Base-by-base conservation (phyloP, 2,329 filamentous ascomycete species). In the Beauveria varroae region DNA sequence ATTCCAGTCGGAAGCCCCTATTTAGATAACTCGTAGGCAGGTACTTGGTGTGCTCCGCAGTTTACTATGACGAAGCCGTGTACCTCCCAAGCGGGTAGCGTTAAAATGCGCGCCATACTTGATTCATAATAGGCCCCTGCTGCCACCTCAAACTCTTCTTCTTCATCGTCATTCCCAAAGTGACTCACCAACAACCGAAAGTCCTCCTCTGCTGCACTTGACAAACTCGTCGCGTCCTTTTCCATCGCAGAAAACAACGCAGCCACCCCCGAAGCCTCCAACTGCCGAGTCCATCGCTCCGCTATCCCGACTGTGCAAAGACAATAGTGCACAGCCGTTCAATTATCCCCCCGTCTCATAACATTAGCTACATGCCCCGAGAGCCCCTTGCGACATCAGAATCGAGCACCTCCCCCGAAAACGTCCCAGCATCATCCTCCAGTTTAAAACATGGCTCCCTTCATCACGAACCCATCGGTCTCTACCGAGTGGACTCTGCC, bases 341-440 rank as follows among this genome's bases (percentile, higher is more conserved):
- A 65, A 58, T 62, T 65, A 65, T 55, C 60, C 67, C 69, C 69
- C 68, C 68, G 65, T 72, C 68, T 69, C 67, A 66, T 68, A 66
- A 70, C 73, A 72, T 72, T 72, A 79, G 74, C 84, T 87, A 81
- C 85, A 87, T 87, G 85, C 85, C 86, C 78, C 78, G 76, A 81
- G 81, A 80, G 79, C 77, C 76, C 66, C 69, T 70, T 68, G 76
- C 79, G 72, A 75, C 70, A 79, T 74, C 76, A 73, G 71, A 76
- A 75, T 70, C 70, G 67, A 70, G 69, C 69, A 72, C 69, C 66
- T 75, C 74, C 64, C 68, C 73, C 67, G 74, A 67, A 72, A 70
- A 68, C 67, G 65, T 74, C 64, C 66, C 70, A 61, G 67, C 69
- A 62, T 62, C 72, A 44, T 64, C 72, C 54, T 60, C 65, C 66